Evolutionary conservation across 345 rosid genomes (phyloP).

Genomic region (Rhizophora apiculata): DNA sequence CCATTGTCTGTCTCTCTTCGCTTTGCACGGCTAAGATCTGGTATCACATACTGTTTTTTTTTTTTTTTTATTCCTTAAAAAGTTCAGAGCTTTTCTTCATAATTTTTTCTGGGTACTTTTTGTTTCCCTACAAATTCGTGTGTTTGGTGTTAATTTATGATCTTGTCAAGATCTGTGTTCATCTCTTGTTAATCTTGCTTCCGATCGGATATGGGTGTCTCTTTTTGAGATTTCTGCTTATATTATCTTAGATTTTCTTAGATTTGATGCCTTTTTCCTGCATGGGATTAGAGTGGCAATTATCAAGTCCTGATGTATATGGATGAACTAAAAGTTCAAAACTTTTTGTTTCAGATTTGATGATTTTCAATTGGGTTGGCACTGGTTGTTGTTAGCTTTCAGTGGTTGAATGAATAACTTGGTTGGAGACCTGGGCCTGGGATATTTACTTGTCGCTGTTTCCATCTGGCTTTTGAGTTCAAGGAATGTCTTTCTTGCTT

Average conservation of each 20-base stretch:
- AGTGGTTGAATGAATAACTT: not conserved
- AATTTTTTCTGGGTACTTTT: not conserved
- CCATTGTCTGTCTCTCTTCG: constrained; percentile 2
- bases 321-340: not conserved
- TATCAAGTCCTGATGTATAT: too few species aligned
- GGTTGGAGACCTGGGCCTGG: constrained; percentile 3
- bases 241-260: too few species aligned
- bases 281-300: too few species aligned
- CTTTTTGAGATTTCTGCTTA: too few species aligned
- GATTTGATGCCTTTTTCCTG: too few species aligned
- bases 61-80: not conserved
- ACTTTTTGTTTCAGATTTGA: constrained; percentile 7
- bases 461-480: not conserved
- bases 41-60: constrained; percentile 3
- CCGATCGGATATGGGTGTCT: too few species aligned
- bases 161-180: too few species aligned
- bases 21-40: constrained; percentile 6
- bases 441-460: not conserved
- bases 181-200: too few species aligned
- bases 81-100: not conserved
- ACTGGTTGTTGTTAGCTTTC: constrained; percentile 2
- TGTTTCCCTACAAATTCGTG: too few species aligned
- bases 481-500: constrained; percentile 48
- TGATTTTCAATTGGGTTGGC: constrained; percentile 6
- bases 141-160: too few species aligned